These are phyloP conservation scores for Gracilaria gracilis DNA, from an alignment of 23 red algal species.

Conservation along the genomic window DNA sequence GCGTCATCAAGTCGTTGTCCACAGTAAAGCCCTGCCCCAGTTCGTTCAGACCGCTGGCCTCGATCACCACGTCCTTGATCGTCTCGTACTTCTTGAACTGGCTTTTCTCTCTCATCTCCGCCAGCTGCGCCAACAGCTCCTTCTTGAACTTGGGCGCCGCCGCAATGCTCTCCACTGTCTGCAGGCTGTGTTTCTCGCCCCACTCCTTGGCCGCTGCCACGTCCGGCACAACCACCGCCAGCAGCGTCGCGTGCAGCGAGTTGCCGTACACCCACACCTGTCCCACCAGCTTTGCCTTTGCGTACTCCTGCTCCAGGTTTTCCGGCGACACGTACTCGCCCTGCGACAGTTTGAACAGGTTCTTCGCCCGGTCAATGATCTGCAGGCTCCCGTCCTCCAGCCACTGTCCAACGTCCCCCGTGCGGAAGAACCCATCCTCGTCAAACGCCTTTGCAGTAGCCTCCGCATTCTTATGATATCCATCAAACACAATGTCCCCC, in stretches of 20 bases:
- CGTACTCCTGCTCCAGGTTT: conserved; percentile 83
- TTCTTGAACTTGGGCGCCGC: conserved; percentile 68
- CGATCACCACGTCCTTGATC: conserved; percentile 78
- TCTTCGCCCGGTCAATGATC: conserved; percentile 98
- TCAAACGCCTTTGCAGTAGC: conserved; percentile 85
- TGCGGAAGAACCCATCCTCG: conserved; percentile 87
- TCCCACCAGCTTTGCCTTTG: conserved; percentile 83
- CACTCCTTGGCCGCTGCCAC: conserved; percentile 64
- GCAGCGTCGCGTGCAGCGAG: conserved; percentile 67
- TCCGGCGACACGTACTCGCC: conserved; percentile 97
- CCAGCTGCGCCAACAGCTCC: conserved; percentile 78
- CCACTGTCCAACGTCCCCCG: conserved; percentile 87
- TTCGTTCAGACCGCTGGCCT: conserved; percentile 85
- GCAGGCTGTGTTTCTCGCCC: conserved; percentile 60
- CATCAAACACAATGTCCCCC: conserved; percentile 74
- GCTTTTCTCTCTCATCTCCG: conserved; percentile 43
- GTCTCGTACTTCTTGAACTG: conserved; percentile 92
- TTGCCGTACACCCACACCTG: conserved; percentile 97
- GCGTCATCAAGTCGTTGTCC: conserved; percentile 93
- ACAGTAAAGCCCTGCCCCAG: conserved; percentile 88
- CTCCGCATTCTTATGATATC: conserved; percentile 92
- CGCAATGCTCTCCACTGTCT: conserved; percentile 58
- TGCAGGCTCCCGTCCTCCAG: conserved; percentile 79
- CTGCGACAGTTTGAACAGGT: conserved; percentile 97
- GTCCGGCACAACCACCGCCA: conserved; percentile 92